Evolutionary conservation across 768 basidiomycete genomes (phyloP).

Genomic region (Boletus pseudo-olivaceus): DNA sequence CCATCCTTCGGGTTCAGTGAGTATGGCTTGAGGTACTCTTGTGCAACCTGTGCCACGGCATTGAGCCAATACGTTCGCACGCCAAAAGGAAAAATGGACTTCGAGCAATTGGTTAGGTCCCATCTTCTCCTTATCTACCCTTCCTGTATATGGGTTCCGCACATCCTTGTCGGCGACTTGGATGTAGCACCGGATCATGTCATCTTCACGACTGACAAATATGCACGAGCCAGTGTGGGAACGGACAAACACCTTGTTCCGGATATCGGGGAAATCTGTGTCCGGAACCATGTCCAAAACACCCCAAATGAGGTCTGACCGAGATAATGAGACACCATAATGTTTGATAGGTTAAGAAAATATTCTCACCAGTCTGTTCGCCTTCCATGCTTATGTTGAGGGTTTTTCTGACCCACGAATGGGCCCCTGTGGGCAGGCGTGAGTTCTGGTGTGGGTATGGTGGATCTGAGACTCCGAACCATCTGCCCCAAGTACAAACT

Average conservation of each 20-base stretch:
- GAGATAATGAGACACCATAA: neutral
- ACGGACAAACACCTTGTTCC: slow-evolving; percentile 46
- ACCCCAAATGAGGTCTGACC: slow-evolving; percentile 40
- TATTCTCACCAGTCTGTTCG: slow-evolving; percentile 49
- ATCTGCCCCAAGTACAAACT: slow-evolving; percentile 75
- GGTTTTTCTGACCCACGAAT: slow-evolving; percentile 76
- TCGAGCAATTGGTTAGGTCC: slow-evolving; percentile 39
- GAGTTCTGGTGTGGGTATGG: neutral
- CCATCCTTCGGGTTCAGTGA: slow-evolving; percentile 28
- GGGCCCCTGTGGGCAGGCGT: slow-evolving; percentile 51
- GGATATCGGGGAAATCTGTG: slow-evolving; percentile 54
- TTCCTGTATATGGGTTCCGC: slow-evolving; percentile 36
- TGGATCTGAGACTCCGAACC: slow-evolving; percentile 36
- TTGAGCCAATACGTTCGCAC: neutral
- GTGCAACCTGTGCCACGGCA: slow-evolving; percentile 32
- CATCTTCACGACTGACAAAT: slow-evolving; percentile 49
- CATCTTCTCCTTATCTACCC: slow-evolving; percentile 38
- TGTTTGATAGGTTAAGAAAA: neutral
- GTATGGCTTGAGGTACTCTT: slow-evolving; percentile 41
- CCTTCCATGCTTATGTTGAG: slow-evolving; percentile 72
- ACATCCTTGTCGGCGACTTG: slow-evolving; percentile 44
- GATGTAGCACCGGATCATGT: slow-evolving; percentile 47
- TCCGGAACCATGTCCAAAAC: slow-evolving; percentile 44
- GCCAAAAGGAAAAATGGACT: slow-evolving; percentile 13
- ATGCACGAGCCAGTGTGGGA: slow-evolving; percentile 49